Conservation (phyloP, 345 rosid genomes). For the Gossypium arboreum region DNA sequence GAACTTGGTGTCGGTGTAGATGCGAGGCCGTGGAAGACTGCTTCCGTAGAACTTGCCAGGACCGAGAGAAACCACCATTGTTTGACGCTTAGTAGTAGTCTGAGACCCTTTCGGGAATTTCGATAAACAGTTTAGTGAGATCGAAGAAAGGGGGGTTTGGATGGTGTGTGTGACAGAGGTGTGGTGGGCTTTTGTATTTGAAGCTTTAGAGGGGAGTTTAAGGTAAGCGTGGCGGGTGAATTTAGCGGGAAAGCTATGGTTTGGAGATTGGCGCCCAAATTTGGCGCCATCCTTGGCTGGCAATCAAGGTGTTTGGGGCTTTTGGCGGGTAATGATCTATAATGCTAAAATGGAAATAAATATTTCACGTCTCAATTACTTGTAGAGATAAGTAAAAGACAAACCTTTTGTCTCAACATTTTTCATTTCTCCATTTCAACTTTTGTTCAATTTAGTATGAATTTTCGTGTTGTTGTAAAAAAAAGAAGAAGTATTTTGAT, state of each 20-base stretch:
- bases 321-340: background rate
- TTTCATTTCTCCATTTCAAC: no score
- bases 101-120: constrained; percentile 9
- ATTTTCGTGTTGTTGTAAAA: no score
- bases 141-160: background rate
- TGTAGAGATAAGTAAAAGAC: no score
- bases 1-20: constrained; percentile 48
- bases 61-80: constrained; percentile 31
- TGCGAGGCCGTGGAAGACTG: constrained; percentile 86
- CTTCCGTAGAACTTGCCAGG: constrained; percentile 85
- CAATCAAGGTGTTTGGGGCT: background rate
- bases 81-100: background rate
- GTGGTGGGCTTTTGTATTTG: background rate
- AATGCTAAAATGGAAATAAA: no score
- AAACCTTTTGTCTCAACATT: no score
- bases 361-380: no score
- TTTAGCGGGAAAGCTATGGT: constrained; percentile 40
- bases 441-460: no score
- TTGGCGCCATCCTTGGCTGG: constrained; percentile 12
- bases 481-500: no score
- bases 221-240: constrained; percentile 33
- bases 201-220: background rate
- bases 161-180: background rate
- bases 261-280: constrained; percentile 24
- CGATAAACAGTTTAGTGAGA: background rate